A percentile compares a stretch with the other conserved stretches of the same genome.
Conservation (phyloP, 177 flowering plant species). For the Vitis hybrid region DNA sequence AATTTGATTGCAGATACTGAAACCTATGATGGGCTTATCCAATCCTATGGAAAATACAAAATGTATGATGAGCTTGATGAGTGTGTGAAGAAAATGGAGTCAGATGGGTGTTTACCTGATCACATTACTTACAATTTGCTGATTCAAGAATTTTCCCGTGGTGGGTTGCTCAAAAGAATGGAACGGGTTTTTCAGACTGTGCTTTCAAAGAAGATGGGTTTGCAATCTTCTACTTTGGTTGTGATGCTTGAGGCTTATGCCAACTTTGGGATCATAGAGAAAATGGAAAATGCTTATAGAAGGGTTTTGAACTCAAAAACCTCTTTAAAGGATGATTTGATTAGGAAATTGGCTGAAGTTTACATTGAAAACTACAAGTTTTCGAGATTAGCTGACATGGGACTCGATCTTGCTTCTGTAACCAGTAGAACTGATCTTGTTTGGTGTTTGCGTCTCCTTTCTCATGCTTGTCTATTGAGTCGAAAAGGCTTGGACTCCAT, state of each 20-base stretch:
- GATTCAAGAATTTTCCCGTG: conserved; percentile 47
- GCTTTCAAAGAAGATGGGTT: conserved; percentile 41
- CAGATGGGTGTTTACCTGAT: conserved; percentile 45
- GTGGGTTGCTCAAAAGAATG: conserved; percentile 58
- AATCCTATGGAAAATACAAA: conserved; percentile 47
- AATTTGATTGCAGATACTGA: conserved; percentile 28
- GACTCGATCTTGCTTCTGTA: conserved; percentile 36
- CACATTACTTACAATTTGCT: conserved; percentile 52
- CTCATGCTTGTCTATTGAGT: conserved; percentile 57
- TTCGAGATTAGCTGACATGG: conserved; percentile 55
- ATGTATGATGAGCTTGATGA: conserved; percentile 63
- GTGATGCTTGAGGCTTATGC: conserved; percentile 67
- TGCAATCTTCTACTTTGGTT: conserved; percentile 44
- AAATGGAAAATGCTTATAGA: conserved; percentile 52
- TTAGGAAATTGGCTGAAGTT: conserved; percentile 51
- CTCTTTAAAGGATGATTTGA: conserved; percentile 34
- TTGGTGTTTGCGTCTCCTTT: conserved; percentile 66
- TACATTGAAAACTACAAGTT: conserved; percentile 55
- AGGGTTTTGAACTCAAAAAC: conserved; percentile 30
- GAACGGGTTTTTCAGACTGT: conserved; percentile 39
- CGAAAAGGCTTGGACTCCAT: conserved; percentile 49
- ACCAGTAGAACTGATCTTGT: conserved; percentile 36
- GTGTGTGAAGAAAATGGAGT: conserved; percentile 56
- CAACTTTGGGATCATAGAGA: conserved; percentile 38
- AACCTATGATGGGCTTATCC: conserved; percentile 51